A percentile compares a stretch with the other conserved stretches of the same genome.
Evolutionary conservation across 805 yeast species (phyloP).

Genomic region (Candida silvicultrix): DNA sequence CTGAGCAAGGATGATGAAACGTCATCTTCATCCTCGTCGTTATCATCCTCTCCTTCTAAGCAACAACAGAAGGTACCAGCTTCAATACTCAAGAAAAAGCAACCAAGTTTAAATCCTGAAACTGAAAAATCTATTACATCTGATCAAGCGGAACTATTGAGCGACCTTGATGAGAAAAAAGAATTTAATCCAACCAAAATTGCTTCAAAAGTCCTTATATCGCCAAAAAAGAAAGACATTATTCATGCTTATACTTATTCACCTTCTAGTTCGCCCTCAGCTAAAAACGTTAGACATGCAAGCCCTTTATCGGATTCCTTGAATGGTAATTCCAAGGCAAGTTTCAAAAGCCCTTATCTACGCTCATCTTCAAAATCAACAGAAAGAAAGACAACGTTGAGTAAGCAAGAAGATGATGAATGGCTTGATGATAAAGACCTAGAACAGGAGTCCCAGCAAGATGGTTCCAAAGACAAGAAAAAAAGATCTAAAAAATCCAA

Average conservation of each 20-base stretch:
- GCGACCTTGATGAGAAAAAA: constrained; percentile 18
- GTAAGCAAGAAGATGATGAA: background rate
- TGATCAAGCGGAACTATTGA: constrained; percentile 16
- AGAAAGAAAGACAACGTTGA: background rate
- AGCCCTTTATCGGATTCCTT: constrained; percentile 20
- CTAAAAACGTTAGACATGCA: constrained; percentile 9
- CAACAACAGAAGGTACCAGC: constrained; percentile 7
- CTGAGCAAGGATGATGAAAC: too few species aligned
- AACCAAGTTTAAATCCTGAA: constrained; percentile 9
- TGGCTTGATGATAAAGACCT: constrained; percentile 5
- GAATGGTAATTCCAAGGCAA: constrained; percentile 10
- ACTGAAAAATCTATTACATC: constrained; percentile 12
- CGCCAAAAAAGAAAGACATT: constrained; percentile 26
- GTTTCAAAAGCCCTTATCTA: constrained; percentile 15
- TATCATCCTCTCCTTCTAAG: background rate
- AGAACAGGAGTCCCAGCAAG: too few species aligned
- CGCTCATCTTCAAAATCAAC: constrained; percentile 5
- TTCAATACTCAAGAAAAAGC: constrained; percentile 14
- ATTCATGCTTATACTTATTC: background rate
- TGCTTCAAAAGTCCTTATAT: constrained; percentile 26
- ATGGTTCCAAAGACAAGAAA: constrained; percentile 4
- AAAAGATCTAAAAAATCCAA: constrained; percentile 4
- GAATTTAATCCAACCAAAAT: constrained; percentile 27
- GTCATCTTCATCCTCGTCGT: background rate
- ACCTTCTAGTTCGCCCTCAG: background rate